Evolutionary conservation across 352 stramenopile genomes (phyloP).

Genomic region (Pythium aphanidermatum): DNA sequence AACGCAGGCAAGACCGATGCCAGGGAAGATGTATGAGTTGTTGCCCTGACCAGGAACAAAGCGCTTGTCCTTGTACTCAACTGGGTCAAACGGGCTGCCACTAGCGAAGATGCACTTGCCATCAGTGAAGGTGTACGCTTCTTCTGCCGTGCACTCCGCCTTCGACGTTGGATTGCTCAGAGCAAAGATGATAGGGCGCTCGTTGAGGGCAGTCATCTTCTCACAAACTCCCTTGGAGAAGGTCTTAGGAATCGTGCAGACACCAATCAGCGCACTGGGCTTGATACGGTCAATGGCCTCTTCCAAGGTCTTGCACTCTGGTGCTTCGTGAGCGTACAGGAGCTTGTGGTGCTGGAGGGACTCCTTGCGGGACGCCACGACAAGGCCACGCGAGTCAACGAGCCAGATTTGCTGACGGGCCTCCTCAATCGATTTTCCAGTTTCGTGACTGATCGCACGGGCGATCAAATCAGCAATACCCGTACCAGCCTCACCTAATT

Average conservation of each 20-base stretch:
- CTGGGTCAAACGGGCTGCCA: slow-evolving; percentile 94
- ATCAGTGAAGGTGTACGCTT: slow-evolving; percentile 96
- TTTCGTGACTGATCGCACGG: slow-evolving; percentile 87
- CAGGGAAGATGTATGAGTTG: slow-evolving; percentile 98
- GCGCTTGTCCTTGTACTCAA: slow-evolving; percentile 84
- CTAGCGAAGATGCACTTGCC: slow-evolving; percentile 95
- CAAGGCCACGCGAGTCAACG: slow-evolving; percentile 89
- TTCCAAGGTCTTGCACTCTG: slow-evolving; percentile 54
- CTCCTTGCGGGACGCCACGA: slow-evolving; percentile 59
- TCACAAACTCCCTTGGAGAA: slow-evolving; percentile 89
- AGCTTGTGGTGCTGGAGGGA: slow-evolving; percentile 90
- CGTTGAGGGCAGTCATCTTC: slow-evolving; percentile 83
- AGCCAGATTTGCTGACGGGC: slow-evolving; percentile 91
- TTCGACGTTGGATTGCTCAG: slow-evolving; percentile 96
- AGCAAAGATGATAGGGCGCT: slow-evolving; percentile 95
- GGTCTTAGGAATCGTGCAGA: slow-evolving; percentile 87
- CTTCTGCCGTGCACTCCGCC: slow-evolving; percentile 94
- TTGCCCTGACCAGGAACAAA: slow-evolving; percentile 89
- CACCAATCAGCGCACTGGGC: slow-evolving; percentile 93
- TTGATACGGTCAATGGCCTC: slow-evolving; percentile 82
- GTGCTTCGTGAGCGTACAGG: slow-evolving; percentile 79
- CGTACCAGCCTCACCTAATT: slow-evolving; percentile 92
- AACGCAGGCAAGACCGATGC: slow-evolving; percentile 92
- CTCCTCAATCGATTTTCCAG: slow-evolving; percentile 77
- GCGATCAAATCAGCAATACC: slow-evolving; percentile 93